These are phyloP conservation scores for Ophiostoma sp. DNA, from an alignment of 2,329 filamentous ascomycete species.

Conservation along the genomic window DNA sequence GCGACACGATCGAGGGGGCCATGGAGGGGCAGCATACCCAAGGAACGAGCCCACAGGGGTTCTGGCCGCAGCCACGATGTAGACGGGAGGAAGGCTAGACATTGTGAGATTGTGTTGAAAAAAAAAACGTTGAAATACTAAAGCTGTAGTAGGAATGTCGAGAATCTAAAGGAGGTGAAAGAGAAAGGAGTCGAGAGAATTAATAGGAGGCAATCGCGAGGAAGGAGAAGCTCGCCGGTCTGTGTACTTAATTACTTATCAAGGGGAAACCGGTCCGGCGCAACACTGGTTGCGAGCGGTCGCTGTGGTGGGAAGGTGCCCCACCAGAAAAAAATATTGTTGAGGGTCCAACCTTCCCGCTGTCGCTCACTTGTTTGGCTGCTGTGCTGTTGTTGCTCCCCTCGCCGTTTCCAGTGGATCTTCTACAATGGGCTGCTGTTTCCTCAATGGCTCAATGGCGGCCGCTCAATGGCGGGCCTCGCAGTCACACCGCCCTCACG, in stretches of 20 bases:
- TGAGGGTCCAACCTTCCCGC: slow-evolving; percentile 20
- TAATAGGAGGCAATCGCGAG: slow-evolving; percentile 15
- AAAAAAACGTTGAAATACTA: background rate
- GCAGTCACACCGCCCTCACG: slow-evolving; percentile 24
- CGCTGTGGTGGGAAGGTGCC: slow-evolving; percentile 20
- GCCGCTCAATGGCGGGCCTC: background rate
- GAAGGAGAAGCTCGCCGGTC: slow-evolving; percentile 5
- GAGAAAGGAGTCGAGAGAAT: slow-evolving; percentile 6
- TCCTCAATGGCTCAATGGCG: background rate
- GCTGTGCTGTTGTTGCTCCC: background rate
- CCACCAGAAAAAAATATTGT: slow-evolving; percentile 24
- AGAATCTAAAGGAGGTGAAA: background rate
- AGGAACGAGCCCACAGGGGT: slow-evolving; percentile 94
- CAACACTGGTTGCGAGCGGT: slow-evolving; percentile 6
- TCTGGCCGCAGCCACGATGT: slow-evolving; percentile 89
- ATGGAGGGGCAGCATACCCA: slow-evolving; percentile 59
- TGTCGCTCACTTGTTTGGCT: background rate
- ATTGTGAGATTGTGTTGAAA: slow-evolving; percentile 50
- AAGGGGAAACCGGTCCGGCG: background rate
- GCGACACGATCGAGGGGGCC: slow-evolving; percentile 19
- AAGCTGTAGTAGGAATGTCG: background rate
- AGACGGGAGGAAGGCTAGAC: slow-evolving; percentile 81
- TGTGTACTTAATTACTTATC: slow-evolving; percentile 14
- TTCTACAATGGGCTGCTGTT: background rate
- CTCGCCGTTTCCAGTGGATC: slow-evolving; percentile 12